phyloP scores from a whole-genome alignment of 2,329 filamentous ascomycete genomes.

The Rhexocercosporidium sp. region DNA sequence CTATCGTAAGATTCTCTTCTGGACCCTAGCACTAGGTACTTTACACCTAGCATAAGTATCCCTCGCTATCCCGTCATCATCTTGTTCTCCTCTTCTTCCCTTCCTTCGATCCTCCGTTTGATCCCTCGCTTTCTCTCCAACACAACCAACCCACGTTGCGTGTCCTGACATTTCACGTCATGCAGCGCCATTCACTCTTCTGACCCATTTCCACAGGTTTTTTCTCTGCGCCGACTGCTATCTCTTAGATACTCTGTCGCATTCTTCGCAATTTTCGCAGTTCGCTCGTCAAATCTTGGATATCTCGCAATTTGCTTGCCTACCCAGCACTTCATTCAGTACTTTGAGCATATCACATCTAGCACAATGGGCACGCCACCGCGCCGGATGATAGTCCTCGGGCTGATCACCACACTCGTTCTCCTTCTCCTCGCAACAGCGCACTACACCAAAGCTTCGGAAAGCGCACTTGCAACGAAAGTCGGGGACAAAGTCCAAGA shows the following conservation, averaged over 20 bases:
- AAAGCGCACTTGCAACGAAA: conserved; percentile 9
- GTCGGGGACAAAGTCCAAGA: conserved; percentile 13
- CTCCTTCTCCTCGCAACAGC: neutral
- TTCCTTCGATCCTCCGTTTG: neutral
- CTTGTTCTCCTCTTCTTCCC: neutral
- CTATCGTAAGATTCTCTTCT: neutral
- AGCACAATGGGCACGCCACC: neutral
- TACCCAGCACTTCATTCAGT: no score
- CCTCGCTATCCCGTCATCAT: neutral
- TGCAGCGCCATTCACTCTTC: neutral
- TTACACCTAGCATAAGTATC: neutral
- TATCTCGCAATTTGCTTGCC: neutral
- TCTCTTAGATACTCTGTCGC: neutral
- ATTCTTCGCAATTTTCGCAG: neutral
- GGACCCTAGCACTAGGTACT: neutral
- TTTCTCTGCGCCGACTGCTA: neutral
- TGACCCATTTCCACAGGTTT: neutral
- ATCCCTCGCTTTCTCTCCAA: neutral
- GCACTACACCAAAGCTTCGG: neutral
- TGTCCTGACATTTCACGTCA: neutral
- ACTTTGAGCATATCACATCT: neutral
- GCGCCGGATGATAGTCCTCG: conserved; percentile 8
- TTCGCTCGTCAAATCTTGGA: neutral
- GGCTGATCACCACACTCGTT: neutral
- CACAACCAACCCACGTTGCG: neutral